phyloP scores from a whole-genome alignment of 148 eudicot genomes.

The Diospyros lotus region DNA sequence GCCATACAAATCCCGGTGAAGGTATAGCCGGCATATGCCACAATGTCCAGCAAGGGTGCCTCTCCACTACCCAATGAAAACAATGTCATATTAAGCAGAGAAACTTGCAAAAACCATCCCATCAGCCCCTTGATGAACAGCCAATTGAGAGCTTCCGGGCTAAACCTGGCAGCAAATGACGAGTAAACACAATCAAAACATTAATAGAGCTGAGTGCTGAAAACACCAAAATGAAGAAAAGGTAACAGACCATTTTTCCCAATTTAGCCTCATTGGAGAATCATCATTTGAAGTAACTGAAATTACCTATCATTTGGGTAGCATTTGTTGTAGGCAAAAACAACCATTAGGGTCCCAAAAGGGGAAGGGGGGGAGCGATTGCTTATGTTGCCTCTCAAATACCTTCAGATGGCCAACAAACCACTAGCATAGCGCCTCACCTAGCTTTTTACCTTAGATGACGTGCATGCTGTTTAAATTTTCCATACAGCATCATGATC shows the following conservation, averaged over 20 bases:
- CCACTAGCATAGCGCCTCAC: neutral
- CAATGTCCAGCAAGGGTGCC: constrained; percentile 62
- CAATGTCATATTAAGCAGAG: constrained; percentile 63
- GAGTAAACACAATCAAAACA: no score
- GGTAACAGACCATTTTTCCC: no score
- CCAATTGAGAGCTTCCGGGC: constrained; percentile 32
- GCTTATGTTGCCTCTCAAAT: neutral
- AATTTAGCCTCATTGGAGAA: no score
- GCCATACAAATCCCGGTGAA: constrained; percentile 61
- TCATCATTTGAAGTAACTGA: neutral
- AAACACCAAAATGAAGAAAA: neutral
- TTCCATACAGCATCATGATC: neutral
- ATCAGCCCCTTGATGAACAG: constrained; percentile 26
- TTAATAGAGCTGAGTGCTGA: neutral
- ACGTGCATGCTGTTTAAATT: neutral
- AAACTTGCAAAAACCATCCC: constrained; percentile 44
- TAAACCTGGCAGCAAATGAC: constrained; percentile 19
- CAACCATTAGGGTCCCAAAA: no score
- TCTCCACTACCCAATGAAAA: constrained; percentile 60
- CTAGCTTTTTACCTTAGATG: neutral
- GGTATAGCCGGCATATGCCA: constrained; percentile 70
- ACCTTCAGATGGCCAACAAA: neutral
- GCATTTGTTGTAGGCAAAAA: neutral
- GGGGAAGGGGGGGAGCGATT: no score
- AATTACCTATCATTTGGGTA: neutral